Conservation (phyloP, 352 stramenopile species). For the Phytophthora brassicae region DNA sequence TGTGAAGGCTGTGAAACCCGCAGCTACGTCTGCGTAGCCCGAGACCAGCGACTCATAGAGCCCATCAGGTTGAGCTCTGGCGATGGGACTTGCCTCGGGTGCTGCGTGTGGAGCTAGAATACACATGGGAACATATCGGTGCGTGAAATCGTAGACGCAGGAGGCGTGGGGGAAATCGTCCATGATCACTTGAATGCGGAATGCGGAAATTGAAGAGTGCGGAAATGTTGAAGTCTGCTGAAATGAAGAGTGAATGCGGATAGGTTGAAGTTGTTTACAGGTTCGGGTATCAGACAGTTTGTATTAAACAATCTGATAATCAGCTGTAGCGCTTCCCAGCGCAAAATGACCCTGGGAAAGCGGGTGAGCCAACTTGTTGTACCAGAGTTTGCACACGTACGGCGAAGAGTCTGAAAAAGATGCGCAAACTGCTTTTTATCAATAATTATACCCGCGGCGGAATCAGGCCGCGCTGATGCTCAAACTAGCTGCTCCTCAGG, state of each 20-base stretch:
- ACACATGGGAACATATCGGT: constrained; percentile 4
- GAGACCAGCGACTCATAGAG: constrained; percentile 13
- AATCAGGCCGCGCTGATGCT: background rate
- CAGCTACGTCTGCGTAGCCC: background rate
- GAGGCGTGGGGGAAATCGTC: too few relatives aligned
- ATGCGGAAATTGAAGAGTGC: background rate
- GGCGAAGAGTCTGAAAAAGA: too few relatives aligned
- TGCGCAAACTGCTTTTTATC: constrained; percentile 29
- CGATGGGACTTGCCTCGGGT: background rate
- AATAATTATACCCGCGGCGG: constrained; percentile 33
- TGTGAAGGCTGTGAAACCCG: too few relatives aligned
- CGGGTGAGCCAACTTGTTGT: too few relatives aligned
- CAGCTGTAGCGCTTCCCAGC: too few relatives aligned
- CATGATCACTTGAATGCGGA: too few relatives aligned
- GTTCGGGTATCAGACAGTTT: too few relatives aligned
- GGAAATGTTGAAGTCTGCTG: constrained; percentile 5
- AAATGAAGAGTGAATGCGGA: constrained; percentile 17
- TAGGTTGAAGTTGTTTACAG: constrained; percentile 3
- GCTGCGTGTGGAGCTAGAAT: background rate
- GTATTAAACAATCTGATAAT: too few relatives aligned
- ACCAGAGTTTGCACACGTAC: too few relatives aligned
- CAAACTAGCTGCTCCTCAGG: constrained; percentile 4
- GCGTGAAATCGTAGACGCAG: background rate
- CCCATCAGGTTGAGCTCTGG: constrained; percentile 3
- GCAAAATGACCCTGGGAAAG: too few relatives aligned